These are phyloP conservation scores for Myxozyma udenii DNA, from an alignment of 805 yeast species.

Conservation along the genomic window DNA sequence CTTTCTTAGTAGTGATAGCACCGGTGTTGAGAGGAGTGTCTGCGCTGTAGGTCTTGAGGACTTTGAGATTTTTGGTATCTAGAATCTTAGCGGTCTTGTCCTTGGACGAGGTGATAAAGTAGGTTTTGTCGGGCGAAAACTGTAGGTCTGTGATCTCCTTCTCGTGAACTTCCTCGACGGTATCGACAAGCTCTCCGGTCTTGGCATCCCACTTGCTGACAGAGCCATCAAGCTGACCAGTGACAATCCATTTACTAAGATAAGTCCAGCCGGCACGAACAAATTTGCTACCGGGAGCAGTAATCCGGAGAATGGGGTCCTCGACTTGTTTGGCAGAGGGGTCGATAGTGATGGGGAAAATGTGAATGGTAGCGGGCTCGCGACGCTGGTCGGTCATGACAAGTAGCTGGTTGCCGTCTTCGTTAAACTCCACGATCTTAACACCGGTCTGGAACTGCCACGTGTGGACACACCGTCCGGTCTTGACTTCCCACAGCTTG, in stretches of 20 bases:
- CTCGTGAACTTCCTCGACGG: conserved; percentile 63
- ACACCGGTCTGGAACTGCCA: conserved; percentile 83
- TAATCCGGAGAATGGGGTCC: conserved; percentile 28
- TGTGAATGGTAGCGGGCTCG: conserved; percentile 72
- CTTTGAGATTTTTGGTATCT: conserved; percentile 70
- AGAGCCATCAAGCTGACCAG: conserved; percentile 85
- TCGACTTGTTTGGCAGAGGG: conserved; percentile 36
- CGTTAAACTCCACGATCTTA: conserved; percentile 81
- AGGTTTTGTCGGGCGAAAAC: conserved; percentile 79
- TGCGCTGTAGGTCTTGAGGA: conserved; percentile 71
- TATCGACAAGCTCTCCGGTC: conserved; percentile 65
- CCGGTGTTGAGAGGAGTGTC: conserved; percentile 96
- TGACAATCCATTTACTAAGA: conserved; percentile 56
- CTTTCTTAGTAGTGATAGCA: conserved; percentile 87
- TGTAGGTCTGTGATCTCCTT: conserved; percentile 79
- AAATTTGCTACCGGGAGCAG: conserved; percentile 48
- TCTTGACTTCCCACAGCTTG: conserved; percentile 77
- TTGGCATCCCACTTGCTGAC: conserved; percentile 74
- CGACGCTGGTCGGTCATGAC: conserved; percentile 87
- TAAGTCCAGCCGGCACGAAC: conserved; percentile 87
- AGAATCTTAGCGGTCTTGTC: conserved; percentile 80
- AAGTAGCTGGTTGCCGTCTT: conserved; percentile 64
- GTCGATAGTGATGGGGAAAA: conserved; percentile 59
- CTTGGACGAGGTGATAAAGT: conserved; percentile 88
- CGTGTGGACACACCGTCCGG: conserved; percentile 70